These are phyloP conservation scores for Carex cristatella DNA, from an alignment of 176 grass and related monocot genomes.

Conservation along the genomic window DNA sequence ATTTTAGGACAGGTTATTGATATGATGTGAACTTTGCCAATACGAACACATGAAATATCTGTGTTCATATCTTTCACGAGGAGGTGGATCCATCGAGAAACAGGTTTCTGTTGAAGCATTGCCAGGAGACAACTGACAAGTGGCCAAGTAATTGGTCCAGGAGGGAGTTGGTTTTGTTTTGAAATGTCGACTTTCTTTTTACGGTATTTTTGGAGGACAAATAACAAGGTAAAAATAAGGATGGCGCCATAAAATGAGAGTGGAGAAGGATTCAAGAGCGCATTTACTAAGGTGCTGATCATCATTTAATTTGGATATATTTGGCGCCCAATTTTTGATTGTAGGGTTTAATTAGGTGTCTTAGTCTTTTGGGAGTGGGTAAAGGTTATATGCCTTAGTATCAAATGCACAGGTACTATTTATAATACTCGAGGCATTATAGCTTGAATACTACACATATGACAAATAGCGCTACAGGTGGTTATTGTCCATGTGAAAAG, in stretches of 20 bases:
- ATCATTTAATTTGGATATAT: not conserved
- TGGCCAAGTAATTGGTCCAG: slow-evolving; percentile 21
- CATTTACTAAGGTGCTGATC: not conserved
- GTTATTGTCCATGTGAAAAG: too few species aligned
- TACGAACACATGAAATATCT: slow-evolving; percentile 20
- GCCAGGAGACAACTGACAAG: slow-evolving; percentile 35
- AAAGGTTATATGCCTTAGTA: too few species aligned
- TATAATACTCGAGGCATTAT: too few species aligned
- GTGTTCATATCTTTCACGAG: not conserved
- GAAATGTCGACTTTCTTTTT: not conserved
- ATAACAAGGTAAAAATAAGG: not conserved
- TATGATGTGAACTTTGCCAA: slow-evolving; percentile 20
- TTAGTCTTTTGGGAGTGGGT: not conserved
- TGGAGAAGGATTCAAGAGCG: not conserved
- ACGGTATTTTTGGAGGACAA: not conserved
- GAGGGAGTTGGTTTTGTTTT: not conserved
- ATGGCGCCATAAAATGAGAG: not conserved
- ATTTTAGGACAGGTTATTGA: slow-evolving; percentile 33
- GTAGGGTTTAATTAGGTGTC: not conserved
- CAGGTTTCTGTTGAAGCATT: slow-evolving; percentile 36
- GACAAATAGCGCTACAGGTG: too few species aligned
- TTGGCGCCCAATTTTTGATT: not conserved
- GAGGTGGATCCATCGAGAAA: slow-evolving; percentile 41
- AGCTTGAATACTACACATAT: too few species aligned
- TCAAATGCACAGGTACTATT: too few species aligned